phyloP scores from a whole-genome alignment of 768 basidiomycete species.

The Mycena vulgaris region DNA sequence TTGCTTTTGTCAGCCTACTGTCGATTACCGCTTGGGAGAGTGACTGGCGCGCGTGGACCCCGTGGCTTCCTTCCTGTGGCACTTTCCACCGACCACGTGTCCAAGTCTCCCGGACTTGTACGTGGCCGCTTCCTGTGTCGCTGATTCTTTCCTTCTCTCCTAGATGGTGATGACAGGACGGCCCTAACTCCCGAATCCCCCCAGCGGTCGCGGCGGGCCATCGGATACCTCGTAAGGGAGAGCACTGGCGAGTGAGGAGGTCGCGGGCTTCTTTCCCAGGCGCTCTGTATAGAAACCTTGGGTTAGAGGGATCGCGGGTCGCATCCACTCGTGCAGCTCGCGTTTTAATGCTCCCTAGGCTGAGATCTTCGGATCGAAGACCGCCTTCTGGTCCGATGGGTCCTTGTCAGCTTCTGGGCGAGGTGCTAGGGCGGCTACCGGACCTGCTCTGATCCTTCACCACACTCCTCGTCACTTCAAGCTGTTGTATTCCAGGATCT shows the following conservation, averaged over 20 bases:
- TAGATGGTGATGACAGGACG: no score
- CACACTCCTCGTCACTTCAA: no score
- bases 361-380: background rate
- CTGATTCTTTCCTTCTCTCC: no score
- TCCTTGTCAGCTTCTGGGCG: background rate
- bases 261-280: background rate
- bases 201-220: background rate
- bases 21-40: no score
- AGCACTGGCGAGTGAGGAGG: background rate
- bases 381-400: background rate
- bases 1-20: no score
- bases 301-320: background rate
- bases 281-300: conserved; percentile 3
- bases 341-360: background rate
- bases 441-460: no score
- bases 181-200: conserved; percentile 7
- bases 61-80: no score
- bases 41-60: no score
- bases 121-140: no score
- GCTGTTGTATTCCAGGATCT: no score
- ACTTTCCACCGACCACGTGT: no score
- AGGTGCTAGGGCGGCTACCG: background rate
- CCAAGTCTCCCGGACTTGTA: no score
- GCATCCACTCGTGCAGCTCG: background rate
- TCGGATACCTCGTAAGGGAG: background rate